A percentile compares a stretch with the other conserved stretches of the same genome.
Conservation (phyloP, 371 early-diverging fungal species). For the Saksenaea vasiformis region DNA sequence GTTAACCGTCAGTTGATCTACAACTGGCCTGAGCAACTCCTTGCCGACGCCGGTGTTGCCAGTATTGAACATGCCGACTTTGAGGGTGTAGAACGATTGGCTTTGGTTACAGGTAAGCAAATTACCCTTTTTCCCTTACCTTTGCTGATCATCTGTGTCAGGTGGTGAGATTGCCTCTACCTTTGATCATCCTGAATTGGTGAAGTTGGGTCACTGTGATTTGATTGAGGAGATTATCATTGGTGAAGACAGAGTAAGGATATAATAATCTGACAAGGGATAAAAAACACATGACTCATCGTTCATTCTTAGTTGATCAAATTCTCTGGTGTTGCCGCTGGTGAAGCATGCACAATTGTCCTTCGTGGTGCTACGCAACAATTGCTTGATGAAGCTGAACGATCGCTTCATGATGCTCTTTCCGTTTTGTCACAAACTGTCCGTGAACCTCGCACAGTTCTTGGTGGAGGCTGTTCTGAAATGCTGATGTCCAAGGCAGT, state of each 20-base stretch:
- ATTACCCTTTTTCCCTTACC: background rate
- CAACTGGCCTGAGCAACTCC: slow-evolving; percentile 99
- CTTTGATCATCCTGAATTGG: slow-evolving; percentile 97
- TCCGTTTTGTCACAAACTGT: slow-evolving; percentile 97
- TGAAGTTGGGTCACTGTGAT: slow-evolving; percentile 95
- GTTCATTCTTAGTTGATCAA: slow-evolving; percentile 70
- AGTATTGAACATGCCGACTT: slow-evolving; percentile 99
- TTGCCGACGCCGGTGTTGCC: slow-evolving; percentile 95
- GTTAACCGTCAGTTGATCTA: slow-evolving; percentile 99
- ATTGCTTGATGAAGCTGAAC: slow-evolving; percentile 99
- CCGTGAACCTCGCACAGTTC: slow-evolving; percentile 92
- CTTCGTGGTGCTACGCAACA: slow-evolving; percentile 98
- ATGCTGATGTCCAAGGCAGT: slow-evolving; percentile 97
- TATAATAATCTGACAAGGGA: background rate
- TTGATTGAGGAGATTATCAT: slow-evolving; percentile 97
- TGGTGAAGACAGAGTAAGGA: slow-evolving; percentile 86
- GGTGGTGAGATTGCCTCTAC: slow-evolving; percentile 98
- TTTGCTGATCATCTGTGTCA: slow-evolving; percentile 14
- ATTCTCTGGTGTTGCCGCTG: slow-evolving; percentile 96
- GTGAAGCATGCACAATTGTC: slow-evolving; percentile 98
- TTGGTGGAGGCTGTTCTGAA: slow-evolving; percentile 98
- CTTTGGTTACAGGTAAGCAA: slow-evolving; percentile 83
- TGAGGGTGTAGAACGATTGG: slow-evolving; percentile 98
- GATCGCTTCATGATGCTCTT: slow-evolving; percentile 98
- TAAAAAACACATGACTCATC: background rate